Conservation (phyloP, 78 protist genomes). For the Dictyostelium firmibasis region DNA sequence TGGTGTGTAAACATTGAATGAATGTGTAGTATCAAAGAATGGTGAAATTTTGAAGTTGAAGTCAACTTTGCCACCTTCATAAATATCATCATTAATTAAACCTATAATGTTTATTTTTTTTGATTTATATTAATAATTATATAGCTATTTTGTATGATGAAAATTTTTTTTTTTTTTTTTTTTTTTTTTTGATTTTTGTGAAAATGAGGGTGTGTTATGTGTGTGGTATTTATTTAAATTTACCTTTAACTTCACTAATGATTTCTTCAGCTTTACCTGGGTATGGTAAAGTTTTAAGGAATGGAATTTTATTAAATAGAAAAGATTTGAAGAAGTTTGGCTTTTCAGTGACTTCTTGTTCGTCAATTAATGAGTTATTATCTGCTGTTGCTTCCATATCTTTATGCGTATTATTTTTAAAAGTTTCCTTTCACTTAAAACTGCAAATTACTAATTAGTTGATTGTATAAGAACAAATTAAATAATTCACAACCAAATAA, state of each 20-base stretch:
- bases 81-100: not conserved
- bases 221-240: too few relatives aligned
- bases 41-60: not conserved
- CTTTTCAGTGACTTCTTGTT: not conserved
- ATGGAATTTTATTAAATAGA: not conserved
- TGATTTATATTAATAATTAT: too few relatives aligned
- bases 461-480: not conserved
- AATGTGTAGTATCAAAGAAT: not conserved
- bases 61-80: slow-evolving; percentile 2
- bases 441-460: not conserved
- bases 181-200: too few relatives aligned
- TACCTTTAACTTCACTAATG: not conserved
- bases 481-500: not conserved
- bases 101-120: not conserved
- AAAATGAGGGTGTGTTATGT: too few relatives aligned
- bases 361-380: not conserved
- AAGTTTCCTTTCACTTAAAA: not conserved
- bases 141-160: too few relatives aligned
- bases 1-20: not conserved
- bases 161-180: too few relatives aligned
- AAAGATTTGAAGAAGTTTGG: not conserved
- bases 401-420: not conserved
- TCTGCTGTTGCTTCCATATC: not conserved
- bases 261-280: slow-evolving; percentile 21
- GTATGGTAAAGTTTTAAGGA: not conserved